A percentile compares a stretch with the other conserved stretches of the same genome.
Evolutionary conservation across 2,329 filamentous ascomycete genomes (phyloP).

Genomic region (Sclerotinia sclerotiorum): DNA sequence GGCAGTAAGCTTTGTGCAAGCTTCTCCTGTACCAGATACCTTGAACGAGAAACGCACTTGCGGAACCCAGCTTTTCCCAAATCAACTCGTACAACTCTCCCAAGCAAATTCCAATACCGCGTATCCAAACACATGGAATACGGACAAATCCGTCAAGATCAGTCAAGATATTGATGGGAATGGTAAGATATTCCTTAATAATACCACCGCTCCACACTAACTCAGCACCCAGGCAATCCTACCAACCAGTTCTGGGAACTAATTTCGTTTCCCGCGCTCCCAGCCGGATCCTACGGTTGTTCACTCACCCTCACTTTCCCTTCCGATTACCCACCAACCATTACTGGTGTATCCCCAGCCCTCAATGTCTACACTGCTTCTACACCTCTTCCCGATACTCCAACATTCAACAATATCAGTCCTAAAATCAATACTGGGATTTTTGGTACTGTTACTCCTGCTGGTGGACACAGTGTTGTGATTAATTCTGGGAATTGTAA

Average conservation of each 20-base stretch:
- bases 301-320: conserved; percentile 15
- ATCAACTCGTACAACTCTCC: conserved; percentile 19
- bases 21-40: conserved; percentile 11
- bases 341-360: conserved; percentile 11
- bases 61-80: conserved; percentile 8
- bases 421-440: conserved; percentile 8
- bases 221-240: neutral
- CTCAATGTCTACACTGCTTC: conserved; percentile 22
- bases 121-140: conserved; percentile 6
- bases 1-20: conserved; percentile 2
- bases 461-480: conserved; percentile 7
- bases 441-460: conserved; percentile 24
- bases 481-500: conserved; percentile 23
- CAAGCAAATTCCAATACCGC: conserved; percentile 9
- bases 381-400: conserved; percentile 7
- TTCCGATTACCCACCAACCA: neutral
- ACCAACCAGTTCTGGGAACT: conserved; percentile 7
- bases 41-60: conserved; percentile 18
- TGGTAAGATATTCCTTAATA: neutral
- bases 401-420: conserved; percentile 22
- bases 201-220: neutral
- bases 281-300: conserved; percentile 18
- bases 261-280: conserved; percentile 7
- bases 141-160: conserved; percentile 10
- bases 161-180: conserved; percentile 9